Conservation (phyloP, 495 filamentous ascomycete species). For the Xylaria castorea region DNA sequence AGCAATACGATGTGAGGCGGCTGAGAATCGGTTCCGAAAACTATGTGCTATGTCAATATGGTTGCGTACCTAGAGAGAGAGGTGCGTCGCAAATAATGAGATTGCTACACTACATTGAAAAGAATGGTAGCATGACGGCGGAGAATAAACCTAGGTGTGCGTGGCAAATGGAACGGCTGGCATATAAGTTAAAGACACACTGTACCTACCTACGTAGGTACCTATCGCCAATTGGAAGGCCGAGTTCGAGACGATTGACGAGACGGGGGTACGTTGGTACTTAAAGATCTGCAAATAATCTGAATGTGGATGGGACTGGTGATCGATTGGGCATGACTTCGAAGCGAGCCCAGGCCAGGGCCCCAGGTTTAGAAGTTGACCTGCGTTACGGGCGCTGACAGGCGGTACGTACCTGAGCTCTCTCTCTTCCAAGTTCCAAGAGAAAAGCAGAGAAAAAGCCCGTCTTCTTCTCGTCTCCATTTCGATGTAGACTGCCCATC, state of each 20-base stretch:
- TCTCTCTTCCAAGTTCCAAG: not conserved
- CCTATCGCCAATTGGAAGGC: not conserved
- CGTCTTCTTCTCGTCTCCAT: constrained; percentile 7
- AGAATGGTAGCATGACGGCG: constrained; percentile 13
- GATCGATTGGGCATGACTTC: constrained; percentile 21
- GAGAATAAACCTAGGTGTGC: constrained; percentile 22
- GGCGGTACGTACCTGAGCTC: not conserved
- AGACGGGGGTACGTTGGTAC: constrained; percentile 21
- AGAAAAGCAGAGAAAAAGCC: not conserved
- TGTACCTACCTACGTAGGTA: not conserved
- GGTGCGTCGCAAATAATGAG: not conserved
- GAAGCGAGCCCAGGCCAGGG: constrained; percentile 19
- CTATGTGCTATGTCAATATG: not conserved
- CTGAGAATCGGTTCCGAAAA: not conserved
- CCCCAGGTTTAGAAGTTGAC: not conserved
- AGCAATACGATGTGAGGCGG: not conserved
- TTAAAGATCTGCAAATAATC: constrained; percentile 29
- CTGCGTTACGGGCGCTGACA: constrained; percentile 1
- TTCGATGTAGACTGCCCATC: not conserved
- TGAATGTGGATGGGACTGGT: constrained; percentile 24
- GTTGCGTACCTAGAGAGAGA: not conserved
- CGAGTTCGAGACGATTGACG: constrained; percentile 1
- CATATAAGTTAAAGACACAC: constrained; percentile 7
- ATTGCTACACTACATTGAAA: not conserved
- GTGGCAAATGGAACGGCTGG: constrained; percentile 20